Conservation (phyloP, 2,329 filamentous ascomycete species). For the Knufia fluminis region DNA sequence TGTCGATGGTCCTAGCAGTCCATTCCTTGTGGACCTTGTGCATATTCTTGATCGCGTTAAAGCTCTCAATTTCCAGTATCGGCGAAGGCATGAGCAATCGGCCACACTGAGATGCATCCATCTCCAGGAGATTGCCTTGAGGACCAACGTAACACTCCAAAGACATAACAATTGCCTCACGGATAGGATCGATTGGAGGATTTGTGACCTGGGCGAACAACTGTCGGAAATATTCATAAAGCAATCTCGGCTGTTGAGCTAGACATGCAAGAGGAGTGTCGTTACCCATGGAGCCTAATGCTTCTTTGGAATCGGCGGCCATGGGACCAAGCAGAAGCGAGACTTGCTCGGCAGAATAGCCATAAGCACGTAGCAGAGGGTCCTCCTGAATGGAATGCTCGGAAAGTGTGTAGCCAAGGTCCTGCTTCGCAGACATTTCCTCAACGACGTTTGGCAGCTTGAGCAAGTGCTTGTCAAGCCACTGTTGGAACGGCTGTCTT, state of each 20-base stretch:
- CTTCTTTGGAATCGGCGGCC: conserved; percentile 96
- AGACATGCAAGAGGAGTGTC: conserved; percentile 88
- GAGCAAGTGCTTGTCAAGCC: conserved; percentile 79
- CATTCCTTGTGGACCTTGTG: conserved; percentile 62
- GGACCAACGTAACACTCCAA: conserved; percentile 92
- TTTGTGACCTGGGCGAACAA: conserved; percentile 97
- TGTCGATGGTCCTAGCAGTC: conserved; percentile 83
- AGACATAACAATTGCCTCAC: conserved; percentile 97
- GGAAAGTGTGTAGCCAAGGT: conserved; percentile 60
- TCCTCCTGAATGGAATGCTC: conserved; percentile 70
- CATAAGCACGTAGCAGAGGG: conserved; percentile 72
- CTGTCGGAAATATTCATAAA: conserved; percentile 96
- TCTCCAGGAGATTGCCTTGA: conserved; percentile 89
- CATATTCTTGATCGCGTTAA: conserved; percentile 78
- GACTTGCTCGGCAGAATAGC: conserved; percentile 93
- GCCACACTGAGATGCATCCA: conserved; percentile 81
- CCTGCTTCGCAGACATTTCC: conserved; percentile 45
- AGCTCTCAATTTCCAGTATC: conserved; percentile 79
- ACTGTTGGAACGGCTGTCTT: conserved; percentile 77
- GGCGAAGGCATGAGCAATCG: conserved; percentile 80
- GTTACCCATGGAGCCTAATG: conserved; percentile 95
- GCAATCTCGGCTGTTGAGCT: conserved; percentile 75
- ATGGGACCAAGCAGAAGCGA: conserved; percentile 85
- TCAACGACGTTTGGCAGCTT: conserved; percentile 67
- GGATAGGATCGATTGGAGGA: conserved; percentile 91